Base-by-base conservation (phyloP, 2,329 filamentous ascomycete genomes). In the Mycocentrospora acerina region DNA sequence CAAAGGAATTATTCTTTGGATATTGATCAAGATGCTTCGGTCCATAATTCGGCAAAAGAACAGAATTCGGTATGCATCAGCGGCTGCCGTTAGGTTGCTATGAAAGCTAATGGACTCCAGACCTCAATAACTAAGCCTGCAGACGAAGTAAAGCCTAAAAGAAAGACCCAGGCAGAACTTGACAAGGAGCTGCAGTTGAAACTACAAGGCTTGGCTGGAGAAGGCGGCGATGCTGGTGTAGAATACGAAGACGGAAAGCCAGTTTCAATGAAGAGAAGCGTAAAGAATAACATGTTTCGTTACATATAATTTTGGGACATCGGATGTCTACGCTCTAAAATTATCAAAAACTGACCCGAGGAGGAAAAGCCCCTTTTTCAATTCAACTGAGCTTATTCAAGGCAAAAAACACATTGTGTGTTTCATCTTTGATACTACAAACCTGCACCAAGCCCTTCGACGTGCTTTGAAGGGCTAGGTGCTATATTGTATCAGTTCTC, bases 271-370 rank as follows among this genome's bases (percentile, higher is more conserved):
- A 90, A 88, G 68, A 73, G 85, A 33, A 77, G 82, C 24, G 86
- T 90, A 9, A 82, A 77, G 61, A 80, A 83, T 35, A 89, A 89
- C 53, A 89, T 89, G 85, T 90, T 90, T 61, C 73, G 85, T 12
- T 78, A 85, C 43, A 87, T 88, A 14, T 60, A 41, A 48, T 14
- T 17, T 18, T 4, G 5, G n/a, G 7, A 4, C n/a, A n/a, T n/a
- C n/a, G n/a, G n/a, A n/a, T n/a, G n/a, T n/a, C n/a, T n/a, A n/a
- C 14, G 11, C 24, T 25, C 24, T n/a, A n/a, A n/a, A n/a, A n/a
- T n/a, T n/a, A n/a, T n/a, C n/a, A n/a, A n/a, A n/a, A n/a, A n/a
- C n/a, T n/a, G n/a, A n/a, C n/a, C n/a, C n/a, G n/a, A n/a, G n/a
- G n/a, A n/a, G n/a, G n/a, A n/a, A n/a, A n/a, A n/a, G n/a, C n/a